These are phyloP conservation scores for Aspergillus sp. DNA, from an alignment of 2,329 filamentous ascomycete species.

Conservation along the genomic window DNA sequence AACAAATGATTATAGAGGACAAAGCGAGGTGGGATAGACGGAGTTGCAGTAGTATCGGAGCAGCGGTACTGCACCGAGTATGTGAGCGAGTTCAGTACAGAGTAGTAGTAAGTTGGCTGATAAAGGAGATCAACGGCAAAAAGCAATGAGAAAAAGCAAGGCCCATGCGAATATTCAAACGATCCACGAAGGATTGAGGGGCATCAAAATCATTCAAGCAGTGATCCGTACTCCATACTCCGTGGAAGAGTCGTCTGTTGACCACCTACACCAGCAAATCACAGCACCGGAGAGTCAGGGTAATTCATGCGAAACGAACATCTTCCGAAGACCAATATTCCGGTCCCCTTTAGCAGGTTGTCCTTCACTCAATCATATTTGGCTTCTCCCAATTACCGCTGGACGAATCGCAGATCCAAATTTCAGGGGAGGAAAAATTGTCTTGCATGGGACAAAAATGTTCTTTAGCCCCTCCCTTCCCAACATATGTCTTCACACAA, in stretches of 20 bases:
- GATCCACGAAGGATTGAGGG: neutral
- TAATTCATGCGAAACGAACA: neutral
- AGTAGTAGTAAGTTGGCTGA: constrained; percentile 1
- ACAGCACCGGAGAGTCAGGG: neutral
- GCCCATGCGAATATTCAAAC: neutral
- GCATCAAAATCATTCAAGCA: neutral
- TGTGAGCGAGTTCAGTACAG: neutral
- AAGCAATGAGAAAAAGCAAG: constrained; percentile 1
- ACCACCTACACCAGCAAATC: neutral
- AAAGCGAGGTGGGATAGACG: neutral
- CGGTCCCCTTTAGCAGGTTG: neutral
- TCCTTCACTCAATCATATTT: neutral
- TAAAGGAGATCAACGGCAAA: constrained; percentile 1
- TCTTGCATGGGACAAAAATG: neutral
- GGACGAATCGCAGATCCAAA: constrained; percentile 22
- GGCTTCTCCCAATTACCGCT: constrained; percentile 6
- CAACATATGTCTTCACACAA: neutral
- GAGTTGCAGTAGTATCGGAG: neutral
- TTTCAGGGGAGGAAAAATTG: constrained; percentile 8
- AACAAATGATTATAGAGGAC: neutral
- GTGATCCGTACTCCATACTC: neutral
- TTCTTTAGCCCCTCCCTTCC: neutral
- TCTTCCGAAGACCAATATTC: neutral
- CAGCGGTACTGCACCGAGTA: neutral
- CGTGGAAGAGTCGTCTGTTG: neutral